Evolutionary conservation across 148 eudicot species (phyloP).

Genomic region (Rhododendron williamsianum): DNA sequence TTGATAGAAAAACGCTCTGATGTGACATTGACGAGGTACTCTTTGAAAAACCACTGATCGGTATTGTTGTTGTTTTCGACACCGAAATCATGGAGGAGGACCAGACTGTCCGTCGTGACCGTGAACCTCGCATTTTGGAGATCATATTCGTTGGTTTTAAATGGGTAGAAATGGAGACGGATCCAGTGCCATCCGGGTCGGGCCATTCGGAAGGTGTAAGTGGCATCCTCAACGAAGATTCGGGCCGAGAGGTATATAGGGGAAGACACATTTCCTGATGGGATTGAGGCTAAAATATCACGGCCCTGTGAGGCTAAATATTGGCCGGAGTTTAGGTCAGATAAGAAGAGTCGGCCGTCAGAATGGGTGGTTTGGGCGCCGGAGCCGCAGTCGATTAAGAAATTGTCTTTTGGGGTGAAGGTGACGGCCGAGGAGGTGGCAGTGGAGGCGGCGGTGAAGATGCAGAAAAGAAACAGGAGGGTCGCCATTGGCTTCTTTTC

Average conservation of each 20-base stretch:
- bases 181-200: conserved; percentile 92
- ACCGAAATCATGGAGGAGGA: conserved; percentile 48
- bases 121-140: conserved; percentile 49
- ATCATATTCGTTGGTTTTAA: conserved; percentile 37
- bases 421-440: conserved; percentile 14
- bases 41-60: conserved; percentile 15
- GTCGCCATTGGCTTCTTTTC: conserved; percentile 11
- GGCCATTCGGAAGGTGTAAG: conserved; percentile 51
- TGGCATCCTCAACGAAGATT: conserved; percentile 57
- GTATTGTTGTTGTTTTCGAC: neutral
- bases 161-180: conserved; percentile 62
- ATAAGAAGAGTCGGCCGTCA: conserved; percentile 39
- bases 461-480: conserved; percentile 22
- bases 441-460: conserved; percentile 7
- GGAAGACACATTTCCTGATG: conserved; percentile 36
- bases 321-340: conserved; percentile 49
- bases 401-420: conserved; percentile 65
- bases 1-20: conserved; percentile 28
- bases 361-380: conserved; percentile 35
- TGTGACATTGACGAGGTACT: conserved; percentile 40
- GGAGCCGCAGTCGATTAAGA: conserved; percentile 63
- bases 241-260: conserved; percentile 54
- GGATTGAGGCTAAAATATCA: conserved; percentile 31
- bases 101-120: conserved; percentile 49
- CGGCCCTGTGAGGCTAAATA: conserved; percentile 32